Conservation (phyloP, 345 rosid genomes). For the Syzygium jambos region DNA sequence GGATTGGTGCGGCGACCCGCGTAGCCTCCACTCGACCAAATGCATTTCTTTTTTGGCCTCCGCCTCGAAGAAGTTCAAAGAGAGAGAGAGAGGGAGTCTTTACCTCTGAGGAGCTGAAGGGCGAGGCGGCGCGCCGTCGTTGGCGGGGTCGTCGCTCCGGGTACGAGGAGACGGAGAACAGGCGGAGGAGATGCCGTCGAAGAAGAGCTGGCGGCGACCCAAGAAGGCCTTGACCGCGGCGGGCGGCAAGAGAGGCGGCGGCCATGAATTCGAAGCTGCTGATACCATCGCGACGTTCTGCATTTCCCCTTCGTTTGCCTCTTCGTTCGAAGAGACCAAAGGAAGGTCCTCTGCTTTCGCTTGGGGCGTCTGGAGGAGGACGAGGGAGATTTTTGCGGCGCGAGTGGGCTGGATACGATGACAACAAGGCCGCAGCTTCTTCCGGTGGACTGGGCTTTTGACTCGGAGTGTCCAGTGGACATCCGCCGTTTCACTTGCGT, state of each 20-base stretch:
- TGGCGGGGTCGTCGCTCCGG: background rate
- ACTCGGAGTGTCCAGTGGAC: no score
- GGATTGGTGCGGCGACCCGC: background rate
- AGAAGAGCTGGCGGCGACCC: constrained; percentile 28
- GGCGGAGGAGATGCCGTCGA: constrained; percentile 13
- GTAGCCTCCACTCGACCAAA: background rate
- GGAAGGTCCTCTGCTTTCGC: background rate
- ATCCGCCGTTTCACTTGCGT: no score
- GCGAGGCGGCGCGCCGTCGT: background rate
- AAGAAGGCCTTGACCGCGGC: constrained; percentile 8
- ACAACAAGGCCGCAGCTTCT: background rate
- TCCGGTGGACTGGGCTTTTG: background rate
- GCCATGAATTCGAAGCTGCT: constrained; percentile 3
- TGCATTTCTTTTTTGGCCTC: background rate
- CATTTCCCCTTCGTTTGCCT: background rate
- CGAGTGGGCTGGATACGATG: background rate
- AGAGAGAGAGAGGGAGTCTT: background rate
- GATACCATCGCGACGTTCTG: background rate
- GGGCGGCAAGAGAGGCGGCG: constrained; percentile 1
- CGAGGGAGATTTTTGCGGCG: background rate
- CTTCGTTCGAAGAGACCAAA: background rate
- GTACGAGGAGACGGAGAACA: constrained; percentile 1
- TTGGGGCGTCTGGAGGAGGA: background rate
- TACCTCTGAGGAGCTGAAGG: background rate
- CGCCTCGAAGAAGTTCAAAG: background rate